A percentile compares a stretch with the other conserved stretches of the same genome.
Evolutionary conservation across 805 yeast species (phyloP).

Genomic region (Cyberlindnera galapagoensis): DNA sequence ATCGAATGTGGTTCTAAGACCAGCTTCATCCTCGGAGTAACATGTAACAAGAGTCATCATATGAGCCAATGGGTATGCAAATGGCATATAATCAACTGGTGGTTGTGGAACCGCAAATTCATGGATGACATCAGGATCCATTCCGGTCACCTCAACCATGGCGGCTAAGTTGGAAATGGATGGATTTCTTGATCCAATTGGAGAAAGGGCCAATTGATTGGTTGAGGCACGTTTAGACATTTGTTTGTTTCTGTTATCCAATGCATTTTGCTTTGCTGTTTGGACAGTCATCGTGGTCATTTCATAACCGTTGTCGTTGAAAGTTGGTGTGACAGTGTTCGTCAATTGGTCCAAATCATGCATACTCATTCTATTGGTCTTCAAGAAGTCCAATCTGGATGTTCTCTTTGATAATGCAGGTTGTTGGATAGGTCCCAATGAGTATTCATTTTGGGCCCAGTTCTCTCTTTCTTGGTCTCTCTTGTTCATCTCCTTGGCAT

Average conservation of each 20-base stretch:
- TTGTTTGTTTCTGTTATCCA: constrained; percentile 9
- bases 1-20: constrained; percentile 82
- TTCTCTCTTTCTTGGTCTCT: constrained; percentile 68
- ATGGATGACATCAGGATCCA: constrained; percentile 56
- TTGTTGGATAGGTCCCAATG: constrained; percentile 39
- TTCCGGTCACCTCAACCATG: constrained; percentile 31
- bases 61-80: constrained; percentile 71
- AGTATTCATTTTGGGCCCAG: constrained; percentile 69
- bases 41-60: constrained; percentile 80
- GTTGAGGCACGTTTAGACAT: constrained; percentile 11
- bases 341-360: constrained; percentile 14
- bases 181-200: constrained; percentile 21
- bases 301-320: constrained; percentile 21
- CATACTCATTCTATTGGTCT: constrained; percentile 29
- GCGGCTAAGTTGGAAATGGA: constrained; percentile 21
- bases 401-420: constrained; percentile 30
- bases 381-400: constrained; percentile 29
- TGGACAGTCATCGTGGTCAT: constrained; percentile 63
- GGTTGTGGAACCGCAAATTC: constrained; percentile 89
- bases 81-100: constrained; percentile 83
- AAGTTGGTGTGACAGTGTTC: constrained; percentile 5
- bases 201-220: constrained; percentile 9
- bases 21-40: constrained; percentile 87
- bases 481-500: constrained; percentile 51
- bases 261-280: constrained; percentile 29